Conservation (phyloP, 768 basidiomycete genomes). For the Lentinula aciculospora region DNA sequence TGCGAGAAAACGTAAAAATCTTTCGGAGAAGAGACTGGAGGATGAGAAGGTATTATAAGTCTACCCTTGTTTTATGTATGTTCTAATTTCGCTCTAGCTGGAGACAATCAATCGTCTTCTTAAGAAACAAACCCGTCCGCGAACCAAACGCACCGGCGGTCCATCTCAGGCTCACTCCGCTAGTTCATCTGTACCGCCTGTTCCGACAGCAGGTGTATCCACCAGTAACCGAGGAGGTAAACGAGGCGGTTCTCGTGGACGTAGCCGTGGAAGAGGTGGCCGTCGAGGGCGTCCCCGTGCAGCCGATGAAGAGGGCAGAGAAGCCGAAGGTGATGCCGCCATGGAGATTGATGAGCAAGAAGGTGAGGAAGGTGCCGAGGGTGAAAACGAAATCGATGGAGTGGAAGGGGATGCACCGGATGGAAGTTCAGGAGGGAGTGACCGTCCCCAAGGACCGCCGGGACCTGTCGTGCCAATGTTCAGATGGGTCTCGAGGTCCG, state of each 20-base stretch:
- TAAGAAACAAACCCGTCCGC: constrained; percentile 75
- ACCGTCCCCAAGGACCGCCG: neutral
- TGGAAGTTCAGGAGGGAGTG: neutral
- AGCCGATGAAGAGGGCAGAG: constrained; percentile 1
- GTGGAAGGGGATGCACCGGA: neutral
- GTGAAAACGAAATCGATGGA: neutral
- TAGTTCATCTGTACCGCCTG: constrained; percentile 1
- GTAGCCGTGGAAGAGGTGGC: neutral
- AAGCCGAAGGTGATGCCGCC: neutral
- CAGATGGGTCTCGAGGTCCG: constrained; percentile 3
- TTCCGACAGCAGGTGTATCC: neutral
- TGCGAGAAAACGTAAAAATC: constrained; percentile 72
- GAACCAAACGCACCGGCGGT: constrained; percentile 40
- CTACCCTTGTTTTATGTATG: neutral
- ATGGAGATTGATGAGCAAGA: constrained; percentile 3
- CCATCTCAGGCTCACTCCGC: neutral
- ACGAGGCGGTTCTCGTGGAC: neutral
- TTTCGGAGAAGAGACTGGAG: constrained; percentile 79
- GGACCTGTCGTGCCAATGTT: constrained; percentile 1
- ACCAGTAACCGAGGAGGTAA: neutral
- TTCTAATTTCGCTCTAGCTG: constrained; percentile 34
- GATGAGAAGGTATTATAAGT: constrained; percentile 66
- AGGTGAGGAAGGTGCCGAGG: neutral
- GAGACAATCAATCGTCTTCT: constrained; percentile 88
- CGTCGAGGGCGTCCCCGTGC: neutral